Evolutionary conservation across 2,329 filamentous ascomycete species (phyloP), one percentile per base, ranked within the genome.

Genomic region (Ceratocystis colombiana): DNA sequence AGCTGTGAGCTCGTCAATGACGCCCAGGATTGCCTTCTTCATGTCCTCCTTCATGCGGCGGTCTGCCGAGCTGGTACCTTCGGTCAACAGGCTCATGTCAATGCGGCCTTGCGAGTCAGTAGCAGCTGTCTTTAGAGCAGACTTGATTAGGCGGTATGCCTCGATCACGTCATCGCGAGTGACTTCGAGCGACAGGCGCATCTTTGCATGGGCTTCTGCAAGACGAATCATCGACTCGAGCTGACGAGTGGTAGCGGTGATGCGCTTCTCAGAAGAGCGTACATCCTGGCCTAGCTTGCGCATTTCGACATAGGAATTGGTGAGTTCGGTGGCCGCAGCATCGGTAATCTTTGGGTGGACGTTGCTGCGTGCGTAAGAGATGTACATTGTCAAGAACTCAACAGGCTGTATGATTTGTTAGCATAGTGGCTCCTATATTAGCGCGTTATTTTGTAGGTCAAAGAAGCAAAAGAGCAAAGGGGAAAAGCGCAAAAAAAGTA

Each of bases 201-300:
- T 99, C 76, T 96, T 96, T 62, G 94, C 95, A 76, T 99, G 95
- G 0, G 92, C 94, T 79, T 99, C 94, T 1, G 92, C 79, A 2
- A 99, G 87, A 69, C 94, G 93, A 73, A 99, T 97, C 95, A 99
- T 99, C 59, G 88, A 94, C 77, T 99, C 95, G 5, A 99, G 82
- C 77, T 99, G 94, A 73, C 94, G 85, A 0, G 95, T 99, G 2
- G 94, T 99, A 50, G 94, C 94, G 0, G 94, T 99, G 77, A 99
- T 99, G 70, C 94, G 90, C 76, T 95, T 93, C 76, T 99, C 95
- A 2, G 89, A 84, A 1, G 91, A 83, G 62, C 93, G 90, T 45
- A 93, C 87, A 71, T 92, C 88, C 71, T 91, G 88, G 61, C 94
- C 94, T 0, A 99, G 85, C 73, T 92, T 90, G 70, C 94, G 91